phyloP scores from a whole-genome alignment of 1,139 yeast species.

The Nematodospora anomalae region DNA sequence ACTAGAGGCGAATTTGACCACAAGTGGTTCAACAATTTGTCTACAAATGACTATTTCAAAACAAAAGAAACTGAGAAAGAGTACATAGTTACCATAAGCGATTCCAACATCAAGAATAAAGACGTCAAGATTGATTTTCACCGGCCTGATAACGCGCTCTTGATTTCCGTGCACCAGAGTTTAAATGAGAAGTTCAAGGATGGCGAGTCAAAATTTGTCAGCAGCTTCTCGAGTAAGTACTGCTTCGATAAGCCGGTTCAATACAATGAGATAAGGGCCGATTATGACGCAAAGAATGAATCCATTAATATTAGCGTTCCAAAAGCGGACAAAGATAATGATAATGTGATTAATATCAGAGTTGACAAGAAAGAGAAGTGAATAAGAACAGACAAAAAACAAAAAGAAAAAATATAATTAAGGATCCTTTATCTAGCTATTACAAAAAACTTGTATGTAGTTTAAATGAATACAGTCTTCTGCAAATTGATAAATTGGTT shows the following conservation, averaged over 20 bases:
- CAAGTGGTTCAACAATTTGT: constrained; percentile 6
- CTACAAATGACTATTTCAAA: constrained; percentile 7
- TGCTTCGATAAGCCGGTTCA: constrained; percentile 16
- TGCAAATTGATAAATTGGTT: too few species aligned
- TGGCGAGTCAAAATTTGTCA: constrained; percentile 14
- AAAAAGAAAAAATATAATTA: too few species aligned
- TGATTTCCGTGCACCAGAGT: constrained; percentile 11
- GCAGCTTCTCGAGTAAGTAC: constrained; percentile 13
- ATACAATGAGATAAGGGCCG: constrained; percentile 14
- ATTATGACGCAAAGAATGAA: constrained; percentile 11
- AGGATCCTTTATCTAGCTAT: too few species aligned
- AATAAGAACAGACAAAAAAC: too few species aligned
- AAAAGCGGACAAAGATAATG: constrained; percentile 15
- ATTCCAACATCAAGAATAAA: constrained; percentile 12
- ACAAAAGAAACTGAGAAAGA: constrained; percentile 19
- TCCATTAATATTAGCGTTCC: constrained; percentile 16
- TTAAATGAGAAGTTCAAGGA: constrained; percentile 13
- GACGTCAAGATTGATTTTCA: constrained; percentile 16
- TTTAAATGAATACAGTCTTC: too few species aligned
- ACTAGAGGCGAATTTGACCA: constrained; percentile 5
- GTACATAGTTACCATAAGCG: constrained; percentile 15
- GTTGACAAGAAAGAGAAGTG: too few species aligned
- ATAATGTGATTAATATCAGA: constrained; percentile 17
- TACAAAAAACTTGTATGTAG: too few species aligned
- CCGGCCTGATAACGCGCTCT: constrained; percentile 15